Base-by-base conservation (phyloP, 2,329 filamentous ascomycete genomes). In the Corinectria fuckeliana region DNA sequence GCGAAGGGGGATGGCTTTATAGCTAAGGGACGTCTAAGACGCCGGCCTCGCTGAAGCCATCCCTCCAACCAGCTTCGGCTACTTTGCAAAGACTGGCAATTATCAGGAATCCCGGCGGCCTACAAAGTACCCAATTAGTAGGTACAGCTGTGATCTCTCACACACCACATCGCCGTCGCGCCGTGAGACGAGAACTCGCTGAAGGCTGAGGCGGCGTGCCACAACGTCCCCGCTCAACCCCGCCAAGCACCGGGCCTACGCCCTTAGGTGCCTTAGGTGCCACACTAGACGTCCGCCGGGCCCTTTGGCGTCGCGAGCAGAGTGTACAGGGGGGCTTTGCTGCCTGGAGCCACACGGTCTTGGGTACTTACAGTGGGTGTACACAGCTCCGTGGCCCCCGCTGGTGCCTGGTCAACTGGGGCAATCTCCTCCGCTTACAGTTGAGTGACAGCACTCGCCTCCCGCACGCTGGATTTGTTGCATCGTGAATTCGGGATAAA, bases 331-430 rank as follows among this genome's bases (percentile, higher is more conserved):
- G n/a, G 59, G 62, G 48, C 50, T 50, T 36, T 70, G 63, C 68
- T 70, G 69, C 69, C 69, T 71, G 50, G 56, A 69, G 32, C 28
- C n/a, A 51, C 50, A 23, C 47, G 47, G 42, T 41, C 50, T 34
- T n/a, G 38, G 53, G n/a, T n/a, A n/a, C n/a, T n/a, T n/a, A n/a
- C n/a, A n/a, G n/a, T n/a, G n/a, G n/a, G n/a, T n/a, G n/a, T n/a
- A n/a, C n/a, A n/a, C n/a, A 45, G 32, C 50, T 20, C 42, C 32
- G 21, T 50, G 47, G 26, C 11, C 63, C 60, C 61, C 63, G 50
- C 65, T 71, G 67, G 58, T 71, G 69, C 69, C 69, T 71, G 55
- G 58, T 50, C 47, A 25, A 36, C 38, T 26, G 47, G 36, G 4
- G 23, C 48, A 58, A 41, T 34, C 14, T 41, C 49, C 34, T 21